These are phyloP conservation scores for Cercospora sojina DNA, from an alignment of 2,329 filamentous ascomycete species.

Conservation along the genomic window DNA sequence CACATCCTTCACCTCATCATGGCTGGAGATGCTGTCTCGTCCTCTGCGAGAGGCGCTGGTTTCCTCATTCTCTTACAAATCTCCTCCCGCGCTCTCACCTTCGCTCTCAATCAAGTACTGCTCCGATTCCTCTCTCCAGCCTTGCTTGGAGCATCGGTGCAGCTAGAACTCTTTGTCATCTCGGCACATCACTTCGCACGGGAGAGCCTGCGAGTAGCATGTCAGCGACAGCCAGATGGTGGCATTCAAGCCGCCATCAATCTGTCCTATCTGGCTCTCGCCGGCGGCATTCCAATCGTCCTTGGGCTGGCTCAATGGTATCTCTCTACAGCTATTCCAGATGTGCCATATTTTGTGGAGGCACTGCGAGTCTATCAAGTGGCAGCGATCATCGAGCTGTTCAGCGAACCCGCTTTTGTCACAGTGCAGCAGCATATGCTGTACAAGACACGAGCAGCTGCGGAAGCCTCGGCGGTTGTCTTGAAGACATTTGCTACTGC, in stretches of 20 bases:
- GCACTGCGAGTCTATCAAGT: conserved; percentile 56
- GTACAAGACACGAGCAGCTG: conserved; percentile 75
- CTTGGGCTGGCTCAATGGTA: conserved; percentile 66
- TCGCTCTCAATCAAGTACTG: conserved; percentile 86
- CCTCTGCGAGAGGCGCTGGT: conserved; percentile 69
- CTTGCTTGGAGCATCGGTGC: conserved; percentile 79
- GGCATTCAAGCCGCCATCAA: conserved; percentile 77
- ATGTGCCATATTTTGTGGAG: conserved; percentile 63
- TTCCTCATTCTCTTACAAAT: conserved; percentile 87
- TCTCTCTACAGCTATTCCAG: conserved; percentile 52
- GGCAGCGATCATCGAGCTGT: conserved; percentile 69
- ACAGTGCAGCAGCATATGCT: conserved; percentile 78
- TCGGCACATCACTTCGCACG: conserved; percentile 93
- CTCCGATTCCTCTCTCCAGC: conserved; percentile 84
- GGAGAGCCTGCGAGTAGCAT: conserved; percentile 85
- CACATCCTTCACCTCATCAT: conserved; percentile 18
- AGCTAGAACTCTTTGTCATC: conserved; percentile 89
- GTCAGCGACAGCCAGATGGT: conserved; percentile 65
- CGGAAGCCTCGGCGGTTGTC: conserved; percentile 81
- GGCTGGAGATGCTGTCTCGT: conserved; percentile 38
- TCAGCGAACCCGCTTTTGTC: conserved; percentile 85
- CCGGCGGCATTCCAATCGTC: conserved; percentile 62
- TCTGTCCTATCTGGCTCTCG: conserved; percentile 75
- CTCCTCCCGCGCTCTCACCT: conserved; percentile 81
- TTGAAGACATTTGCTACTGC: conserved; percentile 75